Base-by-base conservation (phyloP, 2,329 filamentous ascomycete species). In the Verticillium nonalfalfae region DNA sequence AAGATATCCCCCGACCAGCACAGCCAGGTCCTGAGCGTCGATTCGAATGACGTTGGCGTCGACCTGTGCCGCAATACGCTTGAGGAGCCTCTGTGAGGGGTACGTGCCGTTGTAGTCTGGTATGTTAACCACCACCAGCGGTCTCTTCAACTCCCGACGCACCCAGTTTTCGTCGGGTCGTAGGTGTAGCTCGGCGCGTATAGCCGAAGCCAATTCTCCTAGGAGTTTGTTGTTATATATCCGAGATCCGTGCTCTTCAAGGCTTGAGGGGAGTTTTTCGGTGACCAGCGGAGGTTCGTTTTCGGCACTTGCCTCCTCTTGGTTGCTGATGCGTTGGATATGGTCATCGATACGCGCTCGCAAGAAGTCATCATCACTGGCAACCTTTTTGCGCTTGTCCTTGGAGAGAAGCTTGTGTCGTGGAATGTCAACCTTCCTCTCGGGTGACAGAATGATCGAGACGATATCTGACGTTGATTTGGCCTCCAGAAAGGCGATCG, bases 1-100 rank as follows among this genome's bases (percentile, higher is more conserved):
- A 10, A 93, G 74, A 67, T 93, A 91, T 54, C 85, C 81, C 2
- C 88, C 89, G 0, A 88, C 81, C 33, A 95, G 77, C 58, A 88
- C 81, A 3, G 89, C 89, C 59, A 96, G 75, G 68, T 90, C 88
- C 64, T 87, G 83, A 1, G 90, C 85, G 68, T 88, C 84, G 11
- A 96, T 71, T 21, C 84, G 81, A 36, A 95, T 75, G 3, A 94
- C 69, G 66, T 94, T 86, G 3, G 90, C 88, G 7, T 76, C 77
- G 6, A 90, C 76, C 38, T 85, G 80, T 13, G 77, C 76, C 0
- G 90, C 89, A 54, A 89, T 76, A 58, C 85, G 81, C 62, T 85
- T 80, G 1, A 93, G 83, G n/a, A 90, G 39, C 55, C 64, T 69
- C 31, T 62, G 65, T 5, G 63, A 56, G 21, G 61, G 56, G 18